Percentiles rank a stretch among this genome's conserved stretches.
These are phyloP conservation scores for Diplotaxis tenuifolia DNA, from an alignment of 345 rosid species.

Conservation along the genomic window DNA sequence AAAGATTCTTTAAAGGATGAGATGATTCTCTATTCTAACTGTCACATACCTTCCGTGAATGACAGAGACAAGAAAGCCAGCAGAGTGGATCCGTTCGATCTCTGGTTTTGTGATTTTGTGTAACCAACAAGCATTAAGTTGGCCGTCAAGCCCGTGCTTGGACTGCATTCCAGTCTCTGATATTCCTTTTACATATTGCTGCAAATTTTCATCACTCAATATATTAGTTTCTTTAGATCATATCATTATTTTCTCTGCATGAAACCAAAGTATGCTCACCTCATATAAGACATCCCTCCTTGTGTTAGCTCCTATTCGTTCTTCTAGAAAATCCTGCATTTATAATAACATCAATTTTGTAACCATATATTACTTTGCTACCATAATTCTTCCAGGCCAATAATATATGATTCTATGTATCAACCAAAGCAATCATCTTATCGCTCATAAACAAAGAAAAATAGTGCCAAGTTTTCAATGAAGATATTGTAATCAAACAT, in stretches of 20 bases:
- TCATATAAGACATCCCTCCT: conserved; percentile 73
- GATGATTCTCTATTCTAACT: not conserved
- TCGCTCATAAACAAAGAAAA: not conserved
- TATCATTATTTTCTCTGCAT: not conserved
- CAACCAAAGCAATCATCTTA: not conserved
- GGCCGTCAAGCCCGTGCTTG: conserved; percentile 80
- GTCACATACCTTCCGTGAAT: conserved; percentile 86
- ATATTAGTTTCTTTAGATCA: not conserved
- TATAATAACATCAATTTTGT: not conserved
- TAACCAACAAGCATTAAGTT: conserved; percentile 90
- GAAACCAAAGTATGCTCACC: conserved; percentile 42
- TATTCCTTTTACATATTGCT: conserved; percentile 95
- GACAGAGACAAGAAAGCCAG: conserved; percentile 83
- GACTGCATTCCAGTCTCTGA: conserved; percentile 93
- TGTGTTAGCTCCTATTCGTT: conserved; percentile 55
- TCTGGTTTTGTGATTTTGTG: conserved; percentile 68
- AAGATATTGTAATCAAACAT: too few relatives aligned
- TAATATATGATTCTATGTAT: conserved; percentile 2
- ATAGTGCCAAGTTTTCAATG: not conserved
- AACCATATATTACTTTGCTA: too few relatives aligned
- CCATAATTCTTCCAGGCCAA: too few relatives aligned
- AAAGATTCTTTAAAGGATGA: not conserved
- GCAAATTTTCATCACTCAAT: conserved; percentile 17
- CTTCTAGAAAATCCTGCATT: conserved; percentile 62
- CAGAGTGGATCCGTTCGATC: conserved; percentile 58